Percentiles rank a stretch among this genome's conserved stretches.
phyloP scores from a whole-genome alignment of 345 rosid genomes.

The Linum trigynum region DNA sequence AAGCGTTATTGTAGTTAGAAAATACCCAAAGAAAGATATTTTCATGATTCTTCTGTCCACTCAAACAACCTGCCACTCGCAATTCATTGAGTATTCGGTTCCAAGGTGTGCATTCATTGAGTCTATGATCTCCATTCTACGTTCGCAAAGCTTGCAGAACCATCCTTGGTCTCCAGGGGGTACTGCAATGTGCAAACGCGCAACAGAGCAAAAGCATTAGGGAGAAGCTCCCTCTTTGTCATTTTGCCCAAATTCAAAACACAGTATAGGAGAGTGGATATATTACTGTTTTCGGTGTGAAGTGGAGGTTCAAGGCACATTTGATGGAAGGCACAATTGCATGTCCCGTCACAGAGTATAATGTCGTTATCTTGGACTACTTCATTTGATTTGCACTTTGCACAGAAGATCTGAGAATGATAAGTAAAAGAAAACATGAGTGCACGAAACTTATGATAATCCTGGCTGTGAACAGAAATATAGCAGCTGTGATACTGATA shows the following conservation, averaged over 20 bases:
- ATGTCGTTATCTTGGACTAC: conserved; percentile 86
- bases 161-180: conserved; percentile 98
- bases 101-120: conserved; percentile 91
- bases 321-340: conserved; percentile 92
- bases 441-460: conserved; percentile 4
- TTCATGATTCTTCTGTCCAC: background rate
- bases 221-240: conserved; percentile 11
- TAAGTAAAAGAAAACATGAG: conserved; percentile 12
- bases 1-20: conserved; percentile 12
- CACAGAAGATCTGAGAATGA: conserved; percentile 71
- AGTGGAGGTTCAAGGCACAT: conserved; percentile 86
- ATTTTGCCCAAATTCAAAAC: conserved; percentile 5
- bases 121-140: conserved; percentile 85
- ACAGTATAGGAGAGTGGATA: conserved; percentile 2
- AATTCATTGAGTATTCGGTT: conserved; percentile 49
- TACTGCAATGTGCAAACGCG: conserved; percentile 53
- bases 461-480: background rate
- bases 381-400: conserved; percentile 77
- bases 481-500: background rate
- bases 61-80: conserved; percentile 70
- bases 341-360: conserved; percentile 90
- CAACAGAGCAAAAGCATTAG: conserved; percentile 11
- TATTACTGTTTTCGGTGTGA: conserved; percentile 78
- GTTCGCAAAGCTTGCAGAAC: conserved; percentile 86
- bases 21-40: conserved; percentile 2